A percentile compares a stretch with the other conserved stretches of the same genome.
phyloP scores from a whole-genome alignment of 2,329 filamentous ascomycete species.

The Corniculantispora saksenae region DNA sequence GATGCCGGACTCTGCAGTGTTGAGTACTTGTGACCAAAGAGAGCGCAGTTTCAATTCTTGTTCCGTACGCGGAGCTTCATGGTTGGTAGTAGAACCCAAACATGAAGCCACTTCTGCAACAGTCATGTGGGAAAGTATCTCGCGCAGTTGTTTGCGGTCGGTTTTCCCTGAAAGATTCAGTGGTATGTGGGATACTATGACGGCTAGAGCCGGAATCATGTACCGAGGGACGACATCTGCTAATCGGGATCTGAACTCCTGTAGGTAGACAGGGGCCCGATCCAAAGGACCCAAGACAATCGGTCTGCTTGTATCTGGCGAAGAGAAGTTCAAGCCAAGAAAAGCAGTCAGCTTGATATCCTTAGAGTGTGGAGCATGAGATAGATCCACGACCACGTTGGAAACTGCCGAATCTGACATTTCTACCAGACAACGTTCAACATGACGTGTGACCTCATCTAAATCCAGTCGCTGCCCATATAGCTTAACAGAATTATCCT shows the following conservation, averaged over 20 bases:
- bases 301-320: background rate
- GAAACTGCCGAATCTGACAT: background rate
- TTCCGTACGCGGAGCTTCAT: background rate
- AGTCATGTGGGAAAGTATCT: background rate
- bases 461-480: slow-evolving; percentile 55
- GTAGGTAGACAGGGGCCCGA: background rate
- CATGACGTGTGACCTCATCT: slow-evolving; percentile 23
- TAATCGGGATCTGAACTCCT: background rate
- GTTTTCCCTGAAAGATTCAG: slow-evolving; percentile 1
- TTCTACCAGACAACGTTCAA: background rate
- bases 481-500: slow-evolving; percentile 57
- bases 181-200: background rate
- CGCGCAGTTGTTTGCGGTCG: background rate
- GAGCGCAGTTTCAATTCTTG: slow-evolving; percentile 20
- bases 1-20: slow-evolving; percentile 32
- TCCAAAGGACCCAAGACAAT: background rate
- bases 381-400: background rate
- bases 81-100: background rate
- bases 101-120: background rate
- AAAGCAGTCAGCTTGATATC: background rate
- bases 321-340: background rate
- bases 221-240: background rate
- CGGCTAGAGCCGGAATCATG: background rate
- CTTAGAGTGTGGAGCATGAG: background rate
- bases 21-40: slow-evolving; percentile 45